A percentile compares a stretch with the other conserved stretches of the same genome.
Conservation (phyloP, 73 alveolate genomes). For the Blepharisma stoltei region DNA sequence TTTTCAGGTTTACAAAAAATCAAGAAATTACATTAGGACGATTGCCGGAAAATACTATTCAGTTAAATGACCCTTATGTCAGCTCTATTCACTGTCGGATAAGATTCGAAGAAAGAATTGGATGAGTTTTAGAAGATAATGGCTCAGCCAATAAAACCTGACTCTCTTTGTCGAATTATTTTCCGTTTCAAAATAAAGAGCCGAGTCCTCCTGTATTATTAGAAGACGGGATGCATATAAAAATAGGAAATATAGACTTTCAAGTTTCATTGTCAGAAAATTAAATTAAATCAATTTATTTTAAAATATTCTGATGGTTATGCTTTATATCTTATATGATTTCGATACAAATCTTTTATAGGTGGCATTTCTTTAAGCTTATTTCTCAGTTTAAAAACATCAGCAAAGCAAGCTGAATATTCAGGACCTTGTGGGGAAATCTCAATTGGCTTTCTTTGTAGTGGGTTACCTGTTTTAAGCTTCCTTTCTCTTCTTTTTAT, state of each 20-base stretch:
- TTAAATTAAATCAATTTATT: no score
- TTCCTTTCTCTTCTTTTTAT: no score
- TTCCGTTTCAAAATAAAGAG: neutral
- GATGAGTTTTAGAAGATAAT: conserved; percentile 7
- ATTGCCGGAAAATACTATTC: neutral
- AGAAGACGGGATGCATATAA: neutral
- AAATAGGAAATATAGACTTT: conserved; percentile 19
- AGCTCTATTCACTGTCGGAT: neutral
- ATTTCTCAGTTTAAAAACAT: conserved; percentile 2
- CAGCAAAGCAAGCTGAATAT: conserved; percentile 11
- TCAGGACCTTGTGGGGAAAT: conserved; percentile 19
- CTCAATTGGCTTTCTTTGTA: neutral
- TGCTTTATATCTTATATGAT: neutral
- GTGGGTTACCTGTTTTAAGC: no score
- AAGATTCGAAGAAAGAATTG: neutral
- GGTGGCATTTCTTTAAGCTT: conserved; percentile 10
- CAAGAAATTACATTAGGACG: conserved; percentile 2
- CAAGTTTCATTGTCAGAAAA: no score
- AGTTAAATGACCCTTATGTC: neutral
- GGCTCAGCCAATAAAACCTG: conserved; percentile 16
- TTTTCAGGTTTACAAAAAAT: neutral
- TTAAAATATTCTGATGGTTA: no score
- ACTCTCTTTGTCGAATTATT: neutral
- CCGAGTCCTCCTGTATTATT: conserved; percentile 1
- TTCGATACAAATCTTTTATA: neutral